Evolutionary conservation across 2,329 filamentous ascomycete species (phyloP), one percentile per base, ranked within the genome.

Genomic region (Malbranchea cinnamomea): DNA sequence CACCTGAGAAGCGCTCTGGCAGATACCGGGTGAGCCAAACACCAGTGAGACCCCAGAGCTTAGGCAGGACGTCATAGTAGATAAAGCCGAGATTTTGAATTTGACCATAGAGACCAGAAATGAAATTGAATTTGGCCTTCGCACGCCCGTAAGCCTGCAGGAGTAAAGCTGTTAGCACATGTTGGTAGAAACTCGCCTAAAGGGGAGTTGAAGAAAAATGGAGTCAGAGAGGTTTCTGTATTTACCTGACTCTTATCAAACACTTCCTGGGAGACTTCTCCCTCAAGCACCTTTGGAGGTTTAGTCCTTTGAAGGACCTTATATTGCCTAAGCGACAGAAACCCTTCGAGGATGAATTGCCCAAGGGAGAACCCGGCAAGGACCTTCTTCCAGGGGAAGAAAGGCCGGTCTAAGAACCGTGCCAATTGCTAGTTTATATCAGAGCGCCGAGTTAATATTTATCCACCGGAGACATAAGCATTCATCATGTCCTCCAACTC

Each of bases 331-430:
- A 82, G 63, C 15, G 83, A 83, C 31, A 98, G 74, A 60, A 87
- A 81, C 25, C 82, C 75, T 56, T 98, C 89, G 49, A 98, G 76
- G 32, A 83, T 60, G 55, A 82, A 95, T 53, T 98, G 83, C 37
- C 79, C 83, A 46, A 95, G 55, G 17, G 84, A 92, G 63, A 98
- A 98, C 47, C 84, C 81, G 45, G 95, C 71, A 47, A 98, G 85
- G 46, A 98, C 74, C 54, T 74, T 79, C 72, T 94, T 98, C 89
- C 89, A 98, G 32, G 89, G 87, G 63, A 95, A 93, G 50, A 81
- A 66, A 35, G 87, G 85, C 50, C 81, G 74, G 64, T 98, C 89
- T 47, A 95, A 77, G 57, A 79, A 75, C 56, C 72, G 73, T 51
- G 83, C 82, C 44, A 95, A 74, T 63, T 70, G 63, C 65, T 72